Percentiles rank a stretch among this genome's conserved stretches.
Conservation (phyloP, 305 asterid genomes). For the Fraxinus baroniana region DNA sequence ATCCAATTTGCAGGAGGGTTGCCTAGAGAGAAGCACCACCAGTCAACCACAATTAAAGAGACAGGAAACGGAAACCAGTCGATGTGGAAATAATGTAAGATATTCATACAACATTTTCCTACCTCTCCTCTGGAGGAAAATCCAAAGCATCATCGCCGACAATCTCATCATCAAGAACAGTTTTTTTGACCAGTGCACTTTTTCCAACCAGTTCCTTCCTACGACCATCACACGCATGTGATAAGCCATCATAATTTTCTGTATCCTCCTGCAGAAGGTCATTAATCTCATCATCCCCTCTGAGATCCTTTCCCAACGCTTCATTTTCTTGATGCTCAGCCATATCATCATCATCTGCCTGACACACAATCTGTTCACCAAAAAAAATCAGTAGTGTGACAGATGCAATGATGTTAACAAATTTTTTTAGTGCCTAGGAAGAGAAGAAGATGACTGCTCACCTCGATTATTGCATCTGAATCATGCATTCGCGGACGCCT, state of each 20-base stretch:
- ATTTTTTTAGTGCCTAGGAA: slow-evolving; percentile 3
- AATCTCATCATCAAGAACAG: slow-evolving; percentile 32
- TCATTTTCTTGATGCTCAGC: slow-evolving; percentile 52
- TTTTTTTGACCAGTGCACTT: slow-evolving; percentile 38
- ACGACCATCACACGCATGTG: slow-evolving; percentile 29
- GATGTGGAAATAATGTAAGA: slow-evolving; percentile 20
- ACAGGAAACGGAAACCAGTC: neutral
- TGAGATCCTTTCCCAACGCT: slow-evolving; percentile 35
- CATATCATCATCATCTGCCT: slow-evolving; percentile 53
- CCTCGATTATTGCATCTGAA: slow-evolving; percentile 83
- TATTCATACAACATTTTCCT: slow-evolving; percentile 5
- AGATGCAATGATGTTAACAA: slow-evolving; percentile 10
- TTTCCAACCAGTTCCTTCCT: slow-evolving; percentile 45
- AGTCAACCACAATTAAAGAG: slow-evolving; percentile 13
- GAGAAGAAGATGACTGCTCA: slow-evolving; percentile 26
- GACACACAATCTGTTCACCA: slow-evolving; percentile 70
- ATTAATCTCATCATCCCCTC: slow-evolving; percentile 47
- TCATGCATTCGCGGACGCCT: slow-evolving; percentile 86
- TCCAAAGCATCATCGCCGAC: slow-evolving; percentile 40
- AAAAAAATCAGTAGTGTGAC: slow-evolving; percentile 17
- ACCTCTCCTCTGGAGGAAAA: slow-evolving; percentile 56
- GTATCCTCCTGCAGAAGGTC: slow-evolving; percentile 46
- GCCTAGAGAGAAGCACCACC: neutral
- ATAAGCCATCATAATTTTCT: slow-evolving; percentile 35
- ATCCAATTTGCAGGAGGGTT: slow-evolving; percentile 3